Percentiles rank a stretch among this genome's conserved stretches.
Conservation (phyloP, 306 rosid species). For the Trifolium dubium region DNA sequence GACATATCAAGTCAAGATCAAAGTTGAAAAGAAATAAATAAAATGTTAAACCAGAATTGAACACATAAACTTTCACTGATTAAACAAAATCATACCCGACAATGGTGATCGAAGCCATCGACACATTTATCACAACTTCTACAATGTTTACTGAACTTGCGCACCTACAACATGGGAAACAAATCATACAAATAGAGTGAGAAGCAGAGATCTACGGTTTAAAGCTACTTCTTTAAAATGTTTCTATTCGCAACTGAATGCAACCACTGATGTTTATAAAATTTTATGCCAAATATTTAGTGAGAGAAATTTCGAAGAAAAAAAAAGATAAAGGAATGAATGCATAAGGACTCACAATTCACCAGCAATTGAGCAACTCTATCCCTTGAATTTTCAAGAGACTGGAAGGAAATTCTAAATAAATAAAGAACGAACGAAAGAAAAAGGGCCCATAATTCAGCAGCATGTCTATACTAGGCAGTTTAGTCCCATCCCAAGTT, state of each 20-base stretch:
- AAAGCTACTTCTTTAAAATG: slow-evolving; percentile 29
- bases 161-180: slow-evolving; percentile 68
- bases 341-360: slow-evolving; percentile 13
- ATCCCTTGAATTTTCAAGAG: slow-evolving; percentile 9
- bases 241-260: slow-evolving; percentile 21
- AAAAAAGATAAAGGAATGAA: slow-evolving; percentile 25
- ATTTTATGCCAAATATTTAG: slow-evolving; percentile 18
- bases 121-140: slow-evolving; percentile 99
- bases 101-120: slow-evolving; percentile 97
- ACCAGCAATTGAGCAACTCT: background rate
- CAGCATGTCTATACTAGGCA: slow-evolving; percentile 18
- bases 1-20: slow-evolving; percentile 45
- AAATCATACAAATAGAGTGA: slow-evolving; percentile 25
- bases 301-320: slow-evolving; percentile 20
- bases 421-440: slow-evolving; percentile 22
- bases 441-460: background rate
- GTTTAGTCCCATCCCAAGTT: slow-evolving; percentile 16
- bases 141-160: slow-evolving; percentile 97
- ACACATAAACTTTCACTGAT: slow-evolving; percentile 32
- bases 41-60: slow-evolving; percentile 29
- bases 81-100: slow-evolving; percentile 71
- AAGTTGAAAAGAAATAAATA: slow-evolving; percentile 23
- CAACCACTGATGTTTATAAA: slow-evolving; percentile 2
- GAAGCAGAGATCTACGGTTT: slow-evolving; percentile 13
- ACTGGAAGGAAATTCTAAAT: slow-evolving; percentile 4